These are phyloP conservation scores for Bipolaris victoriae DNA, from an alignment of 2,329 filamentous ascomycete species.

Conservation along the genomic window DNA sequence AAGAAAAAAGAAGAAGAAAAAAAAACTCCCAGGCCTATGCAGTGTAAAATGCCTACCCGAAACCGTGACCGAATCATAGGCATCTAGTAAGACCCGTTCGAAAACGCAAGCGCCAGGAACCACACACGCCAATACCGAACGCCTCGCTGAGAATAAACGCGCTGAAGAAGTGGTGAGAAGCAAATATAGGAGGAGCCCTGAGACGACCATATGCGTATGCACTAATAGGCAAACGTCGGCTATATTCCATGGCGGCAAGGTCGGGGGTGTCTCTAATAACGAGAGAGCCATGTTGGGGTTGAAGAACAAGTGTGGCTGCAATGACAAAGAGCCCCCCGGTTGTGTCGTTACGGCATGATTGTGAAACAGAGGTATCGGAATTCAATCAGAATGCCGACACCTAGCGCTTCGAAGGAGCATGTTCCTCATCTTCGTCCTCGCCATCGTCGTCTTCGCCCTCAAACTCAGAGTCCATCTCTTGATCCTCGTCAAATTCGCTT, in stretches of 20 bases:
- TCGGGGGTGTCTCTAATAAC: background rate
- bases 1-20: conserved; percentile 4
- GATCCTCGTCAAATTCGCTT: conserved; percentile 58
- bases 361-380: background rate
- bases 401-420: conserved; percentile 21
- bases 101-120: conserved; percentile 11
- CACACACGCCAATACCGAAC: conserved; percentile 24
- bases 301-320: background rate
- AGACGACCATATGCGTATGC: conserved; percentile 9
- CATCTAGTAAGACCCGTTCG: background rate
- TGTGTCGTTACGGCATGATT: background rate
- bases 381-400: background rate
- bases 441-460: conserved; percentile 57
- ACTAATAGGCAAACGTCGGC: conserved; percentile 6
- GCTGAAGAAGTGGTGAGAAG: conserved; percentile 10
- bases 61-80: conserved; percentile 8
- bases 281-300: background rate
- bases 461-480: conserved; percentile 64
- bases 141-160: conserved; percentile 30
- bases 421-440: conserved; percentile 40
- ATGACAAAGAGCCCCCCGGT: background rate
- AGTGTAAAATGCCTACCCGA: conserved; percentile 21
- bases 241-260: background rate
- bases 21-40: conserved; percentile 16
- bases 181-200: background rate